phyloP scores from a whole-genome alignment of 257 asterid species.

The Solanum sejunctum region DNA sequence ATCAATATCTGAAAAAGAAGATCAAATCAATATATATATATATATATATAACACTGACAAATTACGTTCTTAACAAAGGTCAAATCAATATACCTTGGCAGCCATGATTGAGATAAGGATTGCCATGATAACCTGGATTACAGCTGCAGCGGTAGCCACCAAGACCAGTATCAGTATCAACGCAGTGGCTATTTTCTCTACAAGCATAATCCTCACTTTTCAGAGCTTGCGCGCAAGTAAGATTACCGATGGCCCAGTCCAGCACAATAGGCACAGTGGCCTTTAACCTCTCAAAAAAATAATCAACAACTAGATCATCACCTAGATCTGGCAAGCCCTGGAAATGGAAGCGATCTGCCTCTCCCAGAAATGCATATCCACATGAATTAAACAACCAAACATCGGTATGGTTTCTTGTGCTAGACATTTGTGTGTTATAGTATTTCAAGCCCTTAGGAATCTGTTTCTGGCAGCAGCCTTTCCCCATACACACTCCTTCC shows the following conservation, averaged over 20 bases:
- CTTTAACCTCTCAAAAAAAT: neutral
- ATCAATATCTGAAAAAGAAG: conserved; percentile 26
- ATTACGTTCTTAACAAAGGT: neutral
- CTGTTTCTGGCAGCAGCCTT: conserved; percentile 5
- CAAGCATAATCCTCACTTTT: neutral
- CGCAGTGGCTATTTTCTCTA: neutral
- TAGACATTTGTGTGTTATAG: neutral
- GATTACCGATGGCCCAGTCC: conserved; percentile 6
- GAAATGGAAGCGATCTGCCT: neutral
- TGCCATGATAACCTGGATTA: neutral
- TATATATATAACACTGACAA: neutral
- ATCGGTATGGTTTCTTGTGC: neutral
- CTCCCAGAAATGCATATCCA: conserved; percentile 8
- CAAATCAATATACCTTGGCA: conserved; percentile 1
- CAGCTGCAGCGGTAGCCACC: conserved; percentile 10
- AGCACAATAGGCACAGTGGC: conserved; percentile 2
- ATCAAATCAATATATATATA: neutral
- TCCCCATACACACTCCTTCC: neutral
- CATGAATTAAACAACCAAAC: neutral
- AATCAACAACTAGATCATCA: conserved; percentile 5
- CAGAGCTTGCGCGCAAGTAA: neutral
- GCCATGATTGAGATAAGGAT: conserved; percentile 8
- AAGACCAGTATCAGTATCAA: neutral
- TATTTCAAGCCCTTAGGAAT: neutral
- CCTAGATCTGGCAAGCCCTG: neutral